Conservation (phyloP, 2,329 filamentous ascomycete genomes). For the Penicillium sclerotiorum region DNA sequence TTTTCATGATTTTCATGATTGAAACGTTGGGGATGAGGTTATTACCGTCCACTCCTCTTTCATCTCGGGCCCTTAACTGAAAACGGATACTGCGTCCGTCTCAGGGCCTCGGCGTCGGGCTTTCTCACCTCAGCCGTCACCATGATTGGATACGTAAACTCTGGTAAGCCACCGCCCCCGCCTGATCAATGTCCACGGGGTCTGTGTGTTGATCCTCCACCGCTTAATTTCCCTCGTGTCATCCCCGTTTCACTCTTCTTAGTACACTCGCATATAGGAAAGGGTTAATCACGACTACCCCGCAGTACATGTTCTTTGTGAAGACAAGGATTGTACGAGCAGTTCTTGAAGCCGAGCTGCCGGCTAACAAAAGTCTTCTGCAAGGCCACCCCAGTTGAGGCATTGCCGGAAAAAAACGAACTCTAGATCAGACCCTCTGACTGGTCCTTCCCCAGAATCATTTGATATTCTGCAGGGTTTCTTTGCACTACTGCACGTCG, state of each 20-base stretch:
- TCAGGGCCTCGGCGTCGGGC: constrained; percentile 11
- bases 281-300: too few relatives aligned
- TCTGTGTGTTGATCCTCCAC: neutral
- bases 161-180: constrained; percentile 7
- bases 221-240: constrained; percentile 1
- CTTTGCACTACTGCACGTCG: constrained; percentile 2
- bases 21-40: too few relatives aligned
- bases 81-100: constrained; percentile 18
- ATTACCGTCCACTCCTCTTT: neutral
- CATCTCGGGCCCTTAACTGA: constrained; percentile 20
- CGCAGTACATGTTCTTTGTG: too few relatives aligned
- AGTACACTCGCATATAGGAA: too few relatives aligned
- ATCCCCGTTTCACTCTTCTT: neutral
- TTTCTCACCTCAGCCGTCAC: neutral
- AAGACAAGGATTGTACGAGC: too few relatives aligned
- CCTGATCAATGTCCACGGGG: constrained; percentile 7
- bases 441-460: constrained; percentile 12
- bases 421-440: too few relatives aligned
- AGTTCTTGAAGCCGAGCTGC: too few relatives aligned
- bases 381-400: too few relatives aligned
- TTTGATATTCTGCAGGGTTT: constrained; percentile 16
- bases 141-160: constrained; percentile 7
- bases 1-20: neutral
- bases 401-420: neutral
- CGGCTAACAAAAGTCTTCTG: too few relatives aligned